phyloP scores from a whole-genome alignment of 495 filamentous ascomycete species.

The Lepidopterella palustris region DNA sequence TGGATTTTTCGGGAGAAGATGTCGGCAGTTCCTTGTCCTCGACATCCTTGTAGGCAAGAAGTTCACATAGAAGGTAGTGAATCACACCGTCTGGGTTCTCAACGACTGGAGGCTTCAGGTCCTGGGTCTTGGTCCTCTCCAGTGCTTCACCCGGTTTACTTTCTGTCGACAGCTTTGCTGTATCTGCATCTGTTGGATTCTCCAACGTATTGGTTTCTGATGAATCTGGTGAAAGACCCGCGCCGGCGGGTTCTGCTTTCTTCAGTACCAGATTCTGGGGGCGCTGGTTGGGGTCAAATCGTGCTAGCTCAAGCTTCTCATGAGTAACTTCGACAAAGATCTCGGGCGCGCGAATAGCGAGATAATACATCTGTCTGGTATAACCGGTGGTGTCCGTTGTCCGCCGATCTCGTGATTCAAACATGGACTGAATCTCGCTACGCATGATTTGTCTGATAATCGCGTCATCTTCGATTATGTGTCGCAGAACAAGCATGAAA shows the following conservation, averaged over 20 bases:
- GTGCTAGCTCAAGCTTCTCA: conserved; percentile 66
- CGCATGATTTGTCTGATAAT: conserved; percentile 89
- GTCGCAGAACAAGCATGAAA: conserved; percentile 82
- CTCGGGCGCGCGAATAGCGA: conserved; percentile 75
- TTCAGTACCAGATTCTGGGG: conserved; percentile 55
- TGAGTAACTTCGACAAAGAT: conserved; percentile 88
- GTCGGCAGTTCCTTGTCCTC: conserved; percentile 64
- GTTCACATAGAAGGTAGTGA: conserved; percentile 89
- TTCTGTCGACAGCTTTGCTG: conserved; percentile 42
- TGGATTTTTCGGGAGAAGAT: conserved; percentile 46
- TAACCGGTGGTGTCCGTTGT: conserved; percentile 64
- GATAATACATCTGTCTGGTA: conserved; percentile 70
- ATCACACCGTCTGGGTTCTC: conserved; percentile 94
- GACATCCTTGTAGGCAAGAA: conserved; percentile 86
- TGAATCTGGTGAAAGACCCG: not conserved
- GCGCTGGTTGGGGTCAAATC: conserved; percentile 53
- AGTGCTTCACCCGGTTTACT: conserved; percentile 47
- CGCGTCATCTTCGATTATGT: conserved; percentile 90
- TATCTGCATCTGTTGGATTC: conserved; percentile 32
- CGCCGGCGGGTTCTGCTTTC: conserved; percentile 40
- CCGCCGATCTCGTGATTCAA: conserved; percentile 57
- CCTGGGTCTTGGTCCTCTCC: conserved; percentile 56
- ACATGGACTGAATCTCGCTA: conserved; percentile 73
- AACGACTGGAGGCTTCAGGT: conserved; percentile 75
- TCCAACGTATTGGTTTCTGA: not conserved